Base-by-base conservation (phyloP, 805 yeast species). In the Lipomyces starkeyi region DNA sequence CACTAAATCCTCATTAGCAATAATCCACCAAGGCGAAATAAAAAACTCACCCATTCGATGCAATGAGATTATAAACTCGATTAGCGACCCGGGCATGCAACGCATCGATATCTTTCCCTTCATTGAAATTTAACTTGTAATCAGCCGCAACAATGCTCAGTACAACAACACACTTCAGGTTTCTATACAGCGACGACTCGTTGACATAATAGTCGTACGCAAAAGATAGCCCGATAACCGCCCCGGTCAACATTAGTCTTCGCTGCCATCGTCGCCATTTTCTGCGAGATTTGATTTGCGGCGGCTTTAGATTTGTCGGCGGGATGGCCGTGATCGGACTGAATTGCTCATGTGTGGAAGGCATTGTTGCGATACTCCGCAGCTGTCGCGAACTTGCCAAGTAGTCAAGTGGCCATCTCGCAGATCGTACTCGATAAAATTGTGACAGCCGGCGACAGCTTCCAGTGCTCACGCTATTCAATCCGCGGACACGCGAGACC, bases 71-170 rank as follows among this genome's bases (percentile, higher is more conserved):
- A 71, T 81, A 81, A 62, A 87, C 73, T 57, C 87, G 76, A 22
- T 81, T 83, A 3, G 94, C 86, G 49, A 86, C 84, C 34, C 85
- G 77, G 66, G 85, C 87, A 72, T 90, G 95, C 9, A 90, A 76
- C 0, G 83, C 83, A 25, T 82, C 83, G n/a, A 87, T 78, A 76
- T 80, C 85, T 22, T 79, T 70, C 20, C 79, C 80, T 47, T 81
- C 83, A 29, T 78, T 79, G 74, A 86, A 87, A 69, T 84, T 81
- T 59, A 84, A 73, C 75, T 86, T 86, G 77, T 90, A 91, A 73
- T 88, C 89, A 43, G 83, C 73, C 0, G 91, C 91, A 7, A 90
- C 83, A 74, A 80, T 73, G 6, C 80, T 64, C 57, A 89, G 76
- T 0, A 81, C 80, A 62, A 77, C 82, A 0, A 87, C 74, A 0